Conservation (phyloP, 495 filamentous ascomycete genomes). For the Aspergillus nanangensis region DNA sequence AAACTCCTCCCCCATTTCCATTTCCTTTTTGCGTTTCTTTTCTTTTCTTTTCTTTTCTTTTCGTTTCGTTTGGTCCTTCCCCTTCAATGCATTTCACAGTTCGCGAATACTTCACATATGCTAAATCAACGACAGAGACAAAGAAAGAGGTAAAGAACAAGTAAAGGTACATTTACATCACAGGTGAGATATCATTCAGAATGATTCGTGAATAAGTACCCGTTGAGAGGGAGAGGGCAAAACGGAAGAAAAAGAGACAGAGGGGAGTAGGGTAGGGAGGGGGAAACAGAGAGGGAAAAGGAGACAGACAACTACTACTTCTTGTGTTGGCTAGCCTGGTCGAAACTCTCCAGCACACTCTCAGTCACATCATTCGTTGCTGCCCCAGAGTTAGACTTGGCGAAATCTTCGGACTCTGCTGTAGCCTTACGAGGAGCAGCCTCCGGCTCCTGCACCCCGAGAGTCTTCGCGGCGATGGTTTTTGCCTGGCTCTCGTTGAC, state of each 20-base stretch:
- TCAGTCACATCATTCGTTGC: slow-evolving; percentile 38
- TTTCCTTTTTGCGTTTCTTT: not conserved
- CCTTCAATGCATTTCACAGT: no score
- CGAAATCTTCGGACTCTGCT: slow-evolving; percentile 12
- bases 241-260: not conserved
- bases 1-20: not conserved
- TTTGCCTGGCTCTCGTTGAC: slow-evolving; percentile 80
- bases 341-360: slow-evolving; percentile 50
- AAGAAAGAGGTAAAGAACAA: no score
- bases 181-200: no score
- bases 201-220: no score
- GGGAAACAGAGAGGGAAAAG: not conserved
- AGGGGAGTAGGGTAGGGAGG: no score
- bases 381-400: slow-evolving; percentile 11
- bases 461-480: slow-evolving; percentile 52
- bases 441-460: slow-evolving; percentile 24
- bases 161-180: no score
- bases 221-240: not conserved
- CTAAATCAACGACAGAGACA: no score
- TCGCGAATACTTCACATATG: no score
- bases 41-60: slow-evolving; percentile 2
- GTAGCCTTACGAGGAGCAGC: no score
- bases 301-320: slow-evolving; percentile 9
- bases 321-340: slow-evolving; percentile 43
- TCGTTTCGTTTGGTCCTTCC: no score